phyloP scores from a whole-genome alignment of 1,139 yeast genomes.

The Suhomyces wounanorum region DNA sequence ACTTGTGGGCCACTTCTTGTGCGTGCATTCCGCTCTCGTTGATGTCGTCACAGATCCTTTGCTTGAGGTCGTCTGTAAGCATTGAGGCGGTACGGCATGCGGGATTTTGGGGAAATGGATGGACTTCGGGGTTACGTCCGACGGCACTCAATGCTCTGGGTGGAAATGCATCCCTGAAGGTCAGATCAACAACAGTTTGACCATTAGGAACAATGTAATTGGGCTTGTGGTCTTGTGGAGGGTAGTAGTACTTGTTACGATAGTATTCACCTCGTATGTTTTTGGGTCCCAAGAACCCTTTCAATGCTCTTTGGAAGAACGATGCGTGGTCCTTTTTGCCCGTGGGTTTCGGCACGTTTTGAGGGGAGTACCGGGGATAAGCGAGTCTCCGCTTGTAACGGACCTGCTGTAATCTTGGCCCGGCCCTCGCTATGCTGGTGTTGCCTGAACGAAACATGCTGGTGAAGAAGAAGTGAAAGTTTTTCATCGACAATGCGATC shows the following conservation, averaged over 20 bases:
- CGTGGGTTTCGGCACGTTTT: constrained; percentile 23
- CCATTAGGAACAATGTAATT: constrained; percentile 72
- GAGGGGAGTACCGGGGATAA: constrained; percentile 25
- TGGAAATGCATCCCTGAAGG: constrained; percentile 15
- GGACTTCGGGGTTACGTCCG: constrained; percentile 40
- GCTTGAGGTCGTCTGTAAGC: constrained; percentile 60
- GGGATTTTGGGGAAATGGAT: constrained; percentile 80
- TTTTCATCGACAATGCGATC: constrained; percentile 8
- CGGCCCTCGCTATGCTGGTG: constrained; percentile 11
- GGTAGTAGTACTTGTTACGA: constrained; percentile 71
- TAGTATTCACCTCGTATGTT: constrained; percentile 83
- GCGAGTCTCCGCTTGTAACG: constrained; percentile 23
- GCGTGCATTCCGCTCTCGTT: constrained; percentile 53
- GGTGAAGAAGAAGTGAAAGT: constrained; percentile 6
- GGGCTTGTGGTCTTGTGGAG: constrained; percentile 72
- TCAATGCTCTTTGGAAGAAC: constrained; percentile 40
- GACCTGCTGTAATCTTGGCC: constrained; percentile 14
- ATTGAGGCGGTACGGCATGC: constrained; percentile 67
- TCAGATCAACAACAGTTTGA: constrained; percentile 34
- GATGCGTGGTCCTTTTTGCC: constrained; percentile 29
- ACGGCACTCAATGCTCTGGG: constrained; percentile 13
- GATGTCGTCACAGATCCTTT: constrained; percentile 59
- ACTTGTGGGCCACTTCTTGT: constrained; percentile 77
- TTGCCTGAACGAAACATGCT: constrained; percentile 12
- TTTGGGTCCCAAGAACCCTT: constrained; percentile 75